Evolutionary conservation across 305 asterid species (phyloP), one percentile per base, ranked within the genome.

Genomic region (Striga hermonthica): DNA sequence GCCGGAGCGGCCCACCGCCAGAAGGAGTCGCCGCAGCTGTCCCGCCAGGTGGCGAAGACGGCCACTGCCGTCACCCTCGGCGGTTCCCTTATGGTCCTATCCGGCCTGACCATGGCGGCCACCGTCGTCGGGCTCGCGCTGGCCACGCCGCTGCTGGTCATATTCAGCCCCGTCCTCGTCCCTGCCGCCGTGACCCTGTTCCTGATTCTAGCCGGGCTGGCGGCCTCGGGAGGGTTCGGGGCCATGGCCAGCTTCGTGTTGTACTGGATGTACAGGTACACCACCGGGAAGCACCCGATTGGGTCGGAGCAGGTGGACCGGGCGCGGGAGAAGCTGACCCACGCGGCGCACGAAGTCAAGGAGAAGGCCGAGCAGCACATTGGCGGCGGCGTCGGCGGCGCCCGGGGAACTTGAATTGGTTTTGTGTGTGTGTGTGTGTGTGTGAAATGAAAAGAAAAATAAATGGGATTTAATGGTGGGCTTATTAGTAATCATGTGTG

Each of bases 241-340:
- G 95, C 88, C 6, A 76, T 79, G 4, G 95, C 95, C 1, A 79
- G 89, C 76, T 91, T 87, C 72, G 76, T 91, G 22, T 76, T 91
- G 75, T 91, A 87, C 81, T 91, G 98, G 98, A 85, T 87, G 95
- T 91, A 87, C 49, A 60, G 82, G 13, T 92, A 92, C 3, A 87
- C 84, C 0, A 79, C 92, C 0, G 95, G 98, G 41, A 89, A 89
- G 66, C 93, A 84, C 15, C 98, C 98, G 1, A 74, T 84, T 0
- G 98, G 96, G 14, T 87, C 96, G 0, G 95, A 83, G 28, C 79
- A 89, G 86, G 66, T 92, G 0, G 96, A 92, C 63, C 75, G 83
- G 0, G 90, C 89, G 0, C 64, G 89, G 9, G 93, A 85, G 13
- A 87, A 76, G 80, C 62, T 89, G 31, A 58, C 85, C 0, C 79